These are phyloP conservation scores for Diaporthe ilicicola DNA, from an alignment of 2,329 filamentous ascomycete genomes.

Conservation along the genomic window DNA sequence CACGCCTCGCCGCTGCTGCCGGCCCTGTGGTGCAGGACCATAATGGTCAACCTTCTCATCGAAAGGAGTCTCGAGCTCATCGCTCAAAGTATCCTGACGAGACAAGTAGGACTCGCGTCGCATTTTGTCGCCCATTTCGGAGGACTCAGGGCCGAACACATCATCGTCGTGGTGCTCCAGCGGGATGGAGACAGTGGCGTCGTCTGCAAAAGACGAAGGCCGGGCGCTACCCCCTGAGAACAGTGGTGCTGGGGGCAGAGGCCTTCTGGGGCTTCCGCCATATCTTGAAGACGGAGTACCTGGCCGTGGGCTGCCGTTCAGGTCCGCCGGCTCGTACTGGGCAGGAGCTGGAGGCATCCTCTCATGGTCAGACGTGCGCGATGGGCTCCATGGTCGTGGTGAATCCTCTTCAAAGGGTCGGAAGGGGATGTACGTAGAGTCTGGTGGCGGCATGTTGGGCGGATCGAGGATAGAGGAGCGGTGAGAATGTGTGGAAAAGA, in stretches of 20 bases:
- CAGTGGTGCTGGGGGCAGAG: conserved; percentile 86
- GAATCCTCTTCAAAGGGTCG: conserved; percentile 57
- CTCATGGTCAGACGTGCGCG: conserved; percentile 48
- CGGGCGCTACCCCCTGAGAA: conserved; percentile 67
- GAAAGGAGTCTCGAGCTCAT: conserved; percentile 40
- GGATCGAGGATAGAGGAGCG: conserved; percentile 66
- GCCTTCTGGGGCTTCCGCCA: conserved; percentile 85
- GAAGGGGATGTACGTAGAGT: conserved; percentile 70
- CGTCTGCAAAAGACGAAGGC: conserved; percentile 66
- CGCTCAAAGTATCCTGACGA: conserved; percentile 63
- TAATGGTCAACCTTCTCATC: conserved; percentile 79
- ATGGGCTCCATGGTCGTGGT: conserved; percentile 50
- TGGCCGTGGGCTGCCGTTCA: conserved; percentile 89
- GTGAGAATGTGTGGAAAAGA: conserved; percentile 55
- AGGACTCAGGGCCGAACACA: conserved; percentile 73
- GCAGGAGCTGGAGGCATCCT: conserved; percentile 76
- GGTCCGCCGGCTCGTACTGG: conserved; percentile 84
- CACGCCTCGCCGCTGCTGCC: conserved; percentile 87
- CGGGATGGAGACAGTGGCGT: conserved; percentile 77
- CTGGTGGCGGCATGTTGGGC: conserved; percentile 68
- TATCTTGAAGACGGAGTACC: conserved; percentile 92
- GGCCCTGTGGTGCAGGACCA: conserved; percentile 85
- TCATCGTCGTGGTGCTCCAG: conserved; percentile 68
- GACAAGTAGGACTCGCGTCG: conserved; percentile 67
- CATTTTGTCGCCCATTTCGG: conserved; percentile 61